phyloP scores from a whole-genome alignment of 2,329 filamentous ascomycete species.

The Cladosporium sphaerospermum region DNA sequence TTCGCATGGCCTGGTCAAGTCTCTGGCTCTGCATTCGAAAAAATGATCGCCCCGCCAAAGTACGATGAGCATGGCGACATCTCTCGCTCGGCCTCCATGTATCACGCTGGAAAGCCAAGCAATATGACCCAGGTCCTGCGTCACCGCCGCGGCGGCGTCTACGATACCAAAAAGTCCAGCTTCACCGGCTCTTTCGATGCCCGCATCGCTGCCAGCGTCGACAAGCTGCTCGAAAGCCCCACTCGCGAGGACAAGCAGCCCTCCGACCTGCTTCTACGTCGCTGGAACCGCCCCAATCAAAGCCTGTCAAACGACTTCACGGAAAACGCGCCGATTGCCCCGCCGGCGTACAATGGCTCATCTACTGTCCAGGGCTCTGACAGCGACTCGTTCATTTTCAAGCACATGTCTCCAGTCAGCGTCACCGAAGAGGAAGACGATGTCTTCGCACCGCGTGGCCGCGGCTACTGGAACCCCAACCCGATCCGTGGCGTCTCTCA shows the following conservation, averaged over 20 bases:
- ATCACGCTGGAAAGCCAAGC: background rate
- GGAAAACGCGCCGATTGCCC: too few relatives aligned
- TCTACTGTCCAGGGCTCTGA: background rate
- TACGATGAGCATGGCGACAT: background rate
- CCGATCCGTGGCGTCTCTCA: background rate
- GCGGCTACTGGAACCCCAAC: background rate
- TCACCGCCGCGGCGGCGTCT: background rate
- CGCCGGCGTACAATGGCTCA: background rate
- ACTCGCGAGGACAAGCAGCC: background rate
- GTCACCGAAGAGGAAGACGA: background rate
- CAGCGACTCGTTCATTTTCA: background rate
- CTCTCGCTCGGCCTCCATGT: background rate
- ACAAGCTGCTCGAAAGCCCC: background rate
- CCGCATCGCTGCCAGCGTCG: background rate
- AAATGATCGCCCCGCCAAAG: background rate
- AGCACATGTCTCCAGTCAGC: background rate
- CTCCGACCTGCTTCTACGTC: background rate
- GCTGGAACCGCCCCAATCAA: too few relatives aligned
- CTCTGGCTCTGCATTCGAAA: background rate
- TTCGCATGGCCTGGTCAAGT: background rate
- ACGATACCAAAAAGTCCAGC: background rate
- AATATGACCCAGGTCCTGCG: background rate
- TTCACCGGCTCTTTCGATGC: background rate
- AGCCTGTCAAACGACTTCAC: too few relatives aligned
- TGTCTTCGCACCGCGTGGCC: slow-evolving; percentile 4